Percentiles rank a stretch among this genome's conserved stretches.
These are phyloP conservation scores for Fraxinus nigra DNA, from an alignment of 305 asterid genomes.

Conservation along the genomic window DNA sequence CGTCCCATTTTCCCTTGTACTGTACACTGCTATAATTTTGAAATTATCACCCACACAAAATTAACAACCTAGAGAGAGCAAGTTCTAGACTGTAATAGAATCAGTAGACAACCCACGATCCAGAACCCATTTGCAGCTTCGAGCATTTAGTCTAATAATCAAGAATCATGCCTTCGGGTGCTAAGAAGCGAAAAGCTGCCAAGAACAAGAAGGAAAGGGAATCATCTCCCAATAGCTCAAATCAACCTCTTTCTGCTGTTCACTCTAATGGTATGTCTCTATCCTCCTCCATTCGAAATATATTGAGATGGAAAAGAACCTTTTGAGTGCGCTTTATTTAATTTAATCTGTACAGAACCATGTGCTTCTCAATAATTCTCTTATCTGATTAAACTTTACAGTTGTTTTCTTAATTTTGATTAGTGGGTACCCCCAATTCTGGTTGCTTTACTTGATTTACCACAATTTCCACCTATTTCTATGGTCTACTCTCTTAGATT, in stretches of 20 bases:
- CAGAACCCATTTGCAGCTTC: not conserved
- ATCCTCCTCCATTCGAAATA: not conserved
- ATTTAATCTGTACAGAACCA: not conserved
- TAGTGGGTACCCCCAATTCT: slow-evolving; percentile 28
- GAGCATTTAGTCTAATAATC: not conserved
- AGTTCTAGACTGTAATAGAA: not conserved
- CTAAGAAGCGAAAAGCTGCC: slow-evolving; percentile 48
- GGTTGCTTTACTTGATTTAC: slow-evolving; percentile 15
- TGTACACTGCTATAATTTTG: not conserved
- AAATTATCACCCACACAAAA: not conserved
- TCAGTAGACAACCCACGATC: not conserved
- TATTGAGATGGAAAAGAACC: not conserved
- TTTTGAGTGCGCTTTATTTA: not conserved
- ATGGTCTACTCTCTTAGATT: not conserved
- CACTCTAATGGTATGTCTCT: slow-evolving; percentile 25
- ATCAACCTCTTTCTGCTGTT: slow-evolving; percentile 18
- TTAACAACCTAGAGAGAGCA: not conserved
- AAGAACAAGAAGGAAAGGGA: slow-evolving; percentile 34
- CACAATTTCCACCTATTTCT: not conserved
- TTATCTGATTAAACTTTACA: slow-evolving; percentile 21
- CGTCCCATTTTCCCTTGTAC: not conserved
- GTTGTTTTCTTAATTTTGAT: slow-evolving; percentile 23
- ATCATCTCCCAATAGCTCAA: slow-evolving; percentile 1
- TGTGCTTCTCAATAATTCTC: slow-evolving; percentile 12
- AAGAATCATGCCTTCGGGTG: slow-evolving; percentile 42